These are phyloP conservation scores for Talaromyces proteolyticus DNA, from an alignment of 495 filamentous ascomycete species.

Conservation along the genomic window DNA sequence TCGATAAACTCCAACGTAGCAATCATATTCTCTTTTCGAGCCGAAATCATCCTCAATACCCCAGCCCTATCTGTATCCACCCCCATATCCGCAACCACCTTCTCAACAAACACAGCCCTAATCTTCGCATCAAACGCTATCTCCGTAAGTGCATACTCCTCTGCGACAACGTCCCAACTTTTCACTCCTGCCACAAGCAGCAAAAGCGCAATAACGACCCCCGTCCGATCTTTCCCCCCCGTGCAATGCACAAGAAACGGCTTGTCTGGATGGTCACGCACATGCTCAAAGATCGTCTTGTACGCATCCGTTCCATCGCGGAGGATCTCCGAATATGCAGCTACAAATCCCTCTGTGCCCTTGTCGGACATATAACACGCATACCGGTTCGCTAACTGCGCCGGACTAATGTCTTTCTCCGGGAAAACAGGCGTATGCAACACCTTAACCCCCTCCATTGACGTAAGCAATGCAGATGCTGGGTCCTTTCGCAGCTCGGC, in stretches of 20 bases:
- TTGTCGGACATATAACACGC: slow-evolving; percentile 13
- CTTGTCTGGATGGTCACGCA: slow-evolving; percentile 30
- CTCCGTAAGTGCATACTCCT: slow-evolving; percentile 10
- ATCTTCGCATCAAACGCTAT: slow-evolving; percentile 1
- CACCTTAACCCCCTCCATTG: slow-evolving; percentile 21
- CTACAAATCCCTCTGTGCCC: slow-evolving; percentile 46
- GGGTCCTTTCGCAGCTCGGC: slow-evolving; percentile 35
- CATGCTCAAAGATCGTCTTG: slow-evolving; percentile 28
- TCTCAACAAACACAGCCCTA: slow-evolving; percentile 1
- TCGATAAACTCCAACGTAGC: slow-evolving; percentile 9
- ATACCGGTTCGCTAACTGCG: slow-evolving; percentile 3
- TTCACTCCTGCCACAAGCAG: slow-evolving; percentile 41
- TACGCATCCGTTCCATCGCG: slow-evolving; percentile 22
- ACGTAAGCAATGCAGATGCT: slow-evolving; percentile 11
- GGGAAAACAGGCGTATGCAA: slow-evolving; percentile 49
- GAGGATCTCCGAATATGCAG: slow-evolving; percentile 48
- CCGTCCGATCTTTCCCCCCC: slow-evolving; percentile 65
- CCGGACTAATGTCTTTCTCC: slow-evolving; percentile 34
- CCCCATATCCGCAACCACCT: slow-evolving; percentile 6
- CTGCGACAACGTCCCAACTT: slow-evolving; percentile 3
- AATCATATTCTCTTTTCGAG: slow-evolving; percentile 18
- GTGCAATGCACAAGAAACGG: slow-evolving; percentile 54
- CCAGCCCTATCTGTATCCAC: slow-evolving; percentile 1
- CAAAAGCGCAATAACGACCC: slow-evolving; percentile 51
- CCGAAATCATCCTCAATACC: slow-evolving; percentile 7